These are phyloP conservation scores for Leccinum pachyderme DNA, from an alignment of 1,284 basidiomycete species.

Conservation along the genomic window DNA sequence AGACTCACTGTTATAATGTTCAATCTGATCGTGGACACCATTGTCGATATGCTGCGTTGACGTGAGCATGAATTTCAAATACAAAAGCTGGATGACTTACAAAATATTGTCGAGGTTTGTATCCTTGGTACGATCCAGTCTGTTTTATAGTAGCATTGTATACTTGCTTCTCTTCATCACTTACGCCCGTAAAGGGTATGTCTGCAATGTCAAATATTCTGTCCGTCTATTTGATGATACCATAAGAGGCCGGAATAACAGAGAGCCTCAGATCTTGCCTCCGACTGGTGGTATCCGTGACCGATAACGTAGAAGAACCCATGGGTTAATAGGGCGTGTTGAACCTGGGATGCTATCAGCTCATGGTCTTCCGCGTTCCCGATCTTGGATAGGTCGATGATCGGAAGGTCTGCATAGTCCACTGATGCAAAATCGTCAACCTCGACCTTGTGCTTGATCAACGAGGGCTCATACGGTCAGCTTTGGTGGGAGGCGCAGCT, in stretches of 20 bases:
- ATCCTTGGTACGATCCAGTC: slow-evolving; percentile 57
- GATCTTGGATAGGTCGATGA: slow-evolving; percentile 61
- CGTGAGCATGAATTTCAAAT: background rate
- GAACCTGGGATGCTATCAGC: slow-evolving; percentile 47
- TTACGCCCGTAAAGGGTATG: slow-evolving; percentile 53
- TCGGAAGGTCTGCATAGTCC: slow-evolving; percentile 64
- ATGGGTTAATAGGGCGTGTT: slow-evolving; percentile 56
- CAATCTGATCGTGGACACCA: slow-evolving; percentile 59
- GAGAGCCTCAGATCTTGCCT: slow-evolving; percentile 34
- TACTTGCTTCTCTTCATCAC: slow-evolving; percentile 6
- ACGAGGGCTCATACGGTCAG: slow-evolving; percentile 16
- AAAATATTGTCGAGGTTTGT: slow-evolving; percentile 57
- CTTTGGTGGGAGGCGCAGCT: slow-evolving; percentile 21
- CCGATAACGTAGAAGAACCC: slow-evolving; percentile 67
- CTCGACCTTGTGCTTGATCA: background rate
- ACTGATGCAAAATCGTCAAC: slow-evolving; percentile 37
- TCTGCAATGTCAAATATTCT: slow-evolving; percentile 67
- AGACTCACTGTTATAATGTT: slow-evolving; percentile 46
- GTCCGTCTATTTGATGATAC: slow-evolving; percentile 36
- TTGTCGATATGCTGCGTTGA: slow-evolving; percentile 47
- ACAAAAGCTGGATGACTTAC: slow-evolving; percentile 29
- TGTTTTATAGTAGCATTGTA: slow-evolving; percentile 49
- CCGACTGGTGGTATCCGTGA: slow-evolving; percentile 48
- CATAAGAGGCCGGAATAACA: background rate
- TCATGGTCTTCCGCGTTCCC: slow-evolving; percentile 35